Conservation (phyloP, 331 rosid genomes). For the Malus hybrid region DNA sequence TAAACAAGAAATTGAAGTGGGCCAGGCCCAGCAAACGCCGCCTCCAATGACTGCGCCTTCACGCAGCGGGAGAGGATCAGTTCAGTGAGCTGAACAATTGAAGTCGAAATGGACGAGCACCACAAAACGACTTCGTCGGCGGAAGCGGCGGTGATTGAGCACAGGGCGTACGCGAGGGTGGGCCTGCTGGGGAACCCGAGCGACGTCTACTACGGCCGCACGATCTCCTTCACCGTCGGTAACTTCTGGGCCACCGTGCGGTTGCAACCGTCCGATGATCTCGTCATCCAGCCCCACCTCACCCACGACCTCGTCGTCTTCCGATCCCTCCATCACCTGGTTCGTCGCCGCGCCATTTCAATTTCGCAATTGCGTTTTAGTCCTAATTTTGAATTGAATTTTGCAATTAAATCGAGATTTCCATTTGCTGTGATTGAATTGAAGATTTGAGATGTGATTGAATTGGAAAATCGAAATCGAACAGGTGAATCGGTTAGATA, state of each 20-base stretch:
- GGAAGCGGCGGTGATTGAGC: constrained; percentile 20
- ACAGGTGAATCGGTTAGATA: constrained; percentile 52
- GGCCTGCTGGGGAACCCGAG: constrained; percentile 89
- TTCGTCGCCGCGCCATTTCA: background rate
- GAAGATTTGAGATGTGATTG: background rate
- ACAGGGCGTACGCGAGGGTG: constrained; percentile 63
- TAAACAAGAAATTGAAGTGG: background rate
- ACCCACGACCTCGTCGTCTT: constrained; percentile 63
- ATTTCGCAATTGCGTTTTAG: background rate
- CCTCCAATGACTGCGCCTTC: background rate
- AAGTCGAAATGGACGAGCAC: constrained; percentile 6
- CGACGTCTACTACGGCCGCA: constrained; percentile 68
- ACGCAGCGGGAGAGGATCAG: too few relatives aligned
- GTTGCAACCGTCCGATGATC: constrained; percentile 48
- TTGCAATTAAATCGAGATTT: background rate
- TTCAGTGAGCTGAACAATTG: background rate
- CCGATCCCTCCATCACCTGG: constrained; percentile 49
- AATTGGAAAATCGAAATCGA: background rate
- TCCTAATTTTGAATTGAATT: background rate
- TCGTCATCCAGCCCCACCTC: constrained; percentile 65
- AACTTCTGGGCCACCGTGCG: constrained; percentile 67
- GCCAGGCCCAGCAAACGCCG: background rate
- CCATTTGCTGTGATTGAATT: background rate
- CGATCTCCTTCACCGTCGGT: constrained; percentile 54
- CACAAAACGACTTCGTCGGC: background rate